phyloP scores from a whole-genome alignment of 1,284 basidiomycete genomes.

The Cutaneotrichosporon cavernicola region DNA sequence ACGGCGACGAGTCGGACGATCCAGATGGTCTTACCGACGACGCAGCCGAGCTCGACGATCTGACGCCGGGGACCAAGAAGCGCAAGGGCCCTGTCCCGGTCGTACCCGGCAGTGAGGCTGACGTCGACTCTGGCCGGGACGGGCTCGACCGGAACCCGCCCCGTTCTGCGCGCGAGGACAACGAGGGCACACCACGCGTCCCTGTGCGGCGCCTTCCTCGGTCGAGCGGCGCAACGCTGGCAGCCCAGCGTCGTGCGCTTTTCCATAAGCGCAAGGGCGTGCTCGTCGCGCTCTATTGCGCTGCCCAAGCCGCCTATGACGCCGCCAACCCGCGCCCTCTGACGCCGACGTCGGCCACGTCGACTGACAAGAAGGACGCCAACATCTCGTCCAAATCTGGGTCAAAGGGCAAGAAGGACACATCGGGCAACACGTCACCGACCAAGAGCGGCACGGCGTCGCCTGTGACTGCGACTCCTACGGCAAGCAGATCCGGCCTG shows the following conservation, averaged over 20 bases:
- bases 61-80: constrained; percentile 41
- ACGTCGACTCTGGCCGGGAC: constrained; percentile 23
- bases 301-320: constrained; percentile 38
- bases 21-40: neutral
- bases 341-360: constrained; percentile 1
- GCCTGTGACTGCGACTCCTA: neutral
- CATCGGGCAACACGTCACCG: neutral
- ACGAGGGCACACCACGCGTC: neutral
- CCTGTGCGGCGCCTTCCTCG: constrained; percentile 19
- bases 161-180: constrained; percentile 24
- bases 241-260: constrained; percentile 30
- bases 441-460: neutral
- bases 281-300: constrained; percentile 43
- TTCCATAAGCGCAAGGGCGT: constrained; percentile 42
- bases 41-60: constrained; percentile 20
- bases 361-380: neutral
- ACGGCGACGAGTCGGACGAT: constrained; percentile 23
- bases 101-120: constrained; percentile 20
- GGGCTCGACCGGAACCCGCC: constrained; percentile 27
- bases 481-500: constrained; percentile 12
- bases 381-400: neutral
- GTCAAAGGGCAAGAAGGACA: neutral
- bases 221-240: constrained; percentile 17
- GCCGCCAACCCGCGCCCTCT: neutral
- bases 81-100: constrained; percentile 38